Evolutionary conservation across 1,284 basidiomycete genomes (phyloP).

Genomic region (Heliocybe sulcata): DNA sequence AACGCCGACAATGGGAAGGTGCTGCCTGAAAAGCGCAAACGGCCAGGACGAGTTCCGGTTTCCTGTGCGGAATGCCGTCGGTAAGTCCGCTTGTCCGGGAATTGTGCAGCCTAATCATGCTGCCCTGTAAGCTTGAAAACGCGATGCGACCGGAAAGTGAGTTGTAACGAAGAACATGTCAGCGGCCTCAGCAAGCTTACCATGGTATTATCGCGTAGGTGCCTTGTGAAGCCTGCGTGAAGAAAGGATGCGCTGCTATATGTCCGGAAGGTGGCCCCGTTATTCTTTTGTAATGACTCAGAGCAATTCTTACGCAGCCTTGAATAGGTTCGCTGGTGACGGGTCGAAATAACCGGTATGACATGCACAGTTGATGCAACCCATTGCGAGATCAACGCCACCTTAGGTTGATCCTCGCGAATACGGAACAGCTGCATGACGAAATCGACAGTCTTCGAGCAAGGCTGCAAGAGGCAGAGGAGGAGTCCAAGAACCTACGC

Average conservation of each 20-base stretch:
- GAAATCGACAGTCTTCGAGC: conserved; percentile 45
- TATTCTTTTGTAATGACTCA: conserved; percentile 2
- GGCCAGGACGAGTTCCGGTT: conserved; percentile 47
- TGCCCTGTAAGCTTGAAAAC: conserved; percentile 47
- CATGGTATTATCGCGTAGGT: conserved; percentile 30
- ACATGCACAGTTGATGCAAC: background rate
- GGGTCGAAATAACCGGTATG: conserved; percentile 44
- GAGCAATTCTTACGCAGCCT: background rate
- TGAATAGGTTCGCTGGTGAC: conserved; percentile 48
- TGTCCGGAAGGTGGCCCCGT: conserved; percentile 56
- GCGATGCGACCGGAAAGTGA: conserved; percentile 62
- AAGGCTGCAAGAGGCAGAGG: conserved; percentile 53
- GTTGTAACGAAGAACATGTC: conserved; percentile 3
- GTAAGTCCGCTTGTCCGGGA: conserved; percentile 20
- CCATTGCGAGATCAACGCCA: background rate
- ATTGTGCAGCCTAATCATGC: conserved; percentile 4
- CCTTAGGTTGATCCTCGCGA: conserved; percentile 50
- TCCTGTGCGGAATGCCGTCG: conserved; percentile 71
- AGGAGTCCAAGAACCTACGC: conserved; percentile 27
- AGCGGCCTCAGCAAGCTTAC: background rate
- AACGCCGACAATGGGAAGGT: background rate
- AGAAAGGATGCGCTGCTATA: conserved; percentile 60
- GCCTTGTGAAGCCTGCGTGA: conserved; percentile 65
- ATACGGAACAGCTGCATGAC: conserved; percentile 60
- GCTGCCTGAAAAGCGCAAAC: background rate